A percentile compares a stretch with the other conserved stretches of the same genome.
Conservation (phyloP, 116 monocot species). For the Zostera marina region DNA sequence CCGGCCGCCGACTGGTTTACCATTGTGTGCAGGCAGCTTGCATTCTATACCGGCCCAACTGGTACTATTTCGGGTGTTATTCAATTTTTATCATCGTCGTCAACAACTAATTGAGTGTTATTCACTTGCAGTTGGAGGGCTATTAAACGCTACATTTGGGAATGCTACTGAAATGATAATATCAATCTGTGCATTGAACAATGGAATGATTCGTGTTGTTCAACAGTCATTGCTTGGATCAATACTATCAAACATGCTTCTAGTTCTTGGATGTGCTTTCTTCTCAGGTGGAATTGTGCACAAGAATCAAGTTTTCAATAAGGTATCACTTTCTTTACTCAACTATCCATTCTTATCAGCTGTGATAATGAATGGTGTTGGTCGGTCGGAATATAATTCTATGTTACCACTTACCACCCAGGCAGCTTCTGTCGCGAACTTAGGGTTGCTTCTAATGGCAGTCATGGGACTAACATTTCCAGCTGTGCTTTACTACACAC, state of each 20-base stretch:
- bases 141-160: constrained; percentile 96
- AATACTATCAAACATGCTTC: constrained; percentile 94
- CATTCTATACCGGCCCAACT: constrained; percentile 86
- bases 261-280: constrained; percentile 93
- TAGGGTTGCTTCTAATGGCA: constrained; percentile 89
- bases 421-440: constrained; percentile 87
- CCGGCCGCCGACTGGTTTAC: background rate
- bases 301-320: constrained; percentile 88
- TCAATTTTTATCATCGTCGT: background rate
- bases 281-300: constrained; percentile 80
- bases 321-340: constrained; percentile 21
- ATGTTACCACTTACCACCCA: constrained; percentile 9
- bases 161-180: constrained; percentile 99
- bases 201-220: constrained; percentile 91
- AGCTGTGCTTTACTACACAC: constrained; percentile 94
- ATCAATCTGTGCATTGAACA: constrained; percentile 78
- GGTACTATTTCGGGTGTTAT: constrained; percentile 14
- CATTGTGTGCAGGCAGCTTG: constrained; percentile 43
- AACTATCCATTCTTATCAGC: background rate
- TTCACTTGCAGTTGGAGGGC: constrained; percentile 66
- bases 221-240: constrained; percentile 94
- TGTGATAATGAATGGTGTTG: background rate
- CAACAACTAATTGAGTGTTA: background rate
- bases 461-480: constrained; percentile 94
- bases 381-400: background rate